Conservation (phyloP, 73 alveolate species). For the Paramecium sexaurelia region DNA sequence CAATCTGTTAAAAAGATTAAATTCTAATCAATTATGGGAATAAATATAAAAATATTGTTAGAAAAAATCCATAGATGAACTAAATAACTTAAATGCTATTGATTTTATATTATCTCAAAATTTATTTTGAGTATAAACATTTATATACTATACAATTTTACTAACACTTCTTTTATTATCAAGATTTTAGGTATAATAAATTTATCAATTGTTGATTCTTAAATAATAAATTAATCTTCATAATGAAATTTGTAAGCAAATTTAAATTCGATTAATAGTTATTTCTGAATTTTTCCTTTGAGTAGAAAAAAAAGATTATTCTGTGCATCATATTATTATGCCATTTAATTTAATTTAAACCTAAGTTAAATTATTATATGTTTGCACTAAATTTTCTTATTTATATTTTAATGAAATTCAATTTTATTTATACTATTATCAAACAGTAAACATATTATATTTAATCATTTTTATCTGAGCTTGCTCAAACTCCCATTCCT, state of each 20-base stretch:
- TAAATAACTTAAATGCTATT: not conserved
- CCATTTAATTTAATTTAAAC: too few relatives aligned
- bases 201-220: too few relatives aligned
- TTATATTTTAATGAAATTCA: too few relatives aligned
- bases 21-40: not conserved
- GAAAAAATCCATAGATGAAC: not conserved
- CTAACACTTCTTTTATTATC: not conserved
- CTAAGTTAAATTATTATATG: too few relatives aligned
- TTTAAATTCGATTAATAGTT: too few relatives aligned
- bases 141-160: not conserved
- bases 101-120: not conserved
- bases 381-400: too few relatives aligned
- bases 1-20: not conserved
- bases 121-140: not conserved
- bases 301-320: too few relatives aligned
- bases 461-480: not conserved
- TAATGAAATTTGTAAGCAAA: too few relatives aligned
- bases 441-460: not conserved
- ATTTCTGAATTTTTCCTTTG: too few relatives aligned
- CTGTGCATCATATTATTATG: too few relatives aligned
- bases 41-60: constrained; percentile 5
- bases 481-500: not conserved
- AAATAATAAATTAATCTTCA: too few relatives aligned
- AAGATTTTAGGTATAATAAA: not conserved
- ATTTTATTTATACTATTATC: not conserved